phyloP scores from a whole-genome alignment of 1,284 basidiomycete species.

The Pseudozyma hubeiensis region DNA sequence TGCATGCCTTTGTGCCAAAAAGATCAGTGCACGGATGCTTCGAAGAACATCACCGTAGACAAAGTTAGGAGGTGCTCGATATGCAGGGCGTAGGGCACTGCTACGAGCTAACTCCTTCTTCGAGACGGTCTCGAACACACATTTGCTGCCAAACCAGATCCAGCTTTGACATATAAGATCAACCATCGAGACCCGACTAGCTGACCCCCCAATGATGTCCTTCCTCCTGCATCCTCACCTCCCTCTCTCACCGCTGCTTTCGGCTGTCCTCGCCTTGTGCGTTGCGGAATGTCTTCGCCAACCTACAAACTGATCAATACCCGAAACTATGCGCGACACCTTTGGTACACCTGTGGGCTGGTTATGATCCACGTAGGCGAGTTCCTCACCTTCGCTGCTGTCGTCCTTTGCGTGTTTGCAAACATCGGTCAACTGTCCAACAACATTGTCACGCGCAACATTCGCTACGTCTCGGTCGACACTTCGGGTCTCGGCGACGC shows the following conservation, averaged over 20 bases:
- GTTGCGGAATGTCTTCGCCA: conserved; percentile 8
- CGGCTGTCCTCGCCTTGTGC: neutral
- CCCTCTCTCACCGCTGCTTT: neutral
- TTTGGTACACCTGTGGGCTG: conserved; percentile 21
- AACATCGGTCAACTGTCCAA: conserved; percentile 64
- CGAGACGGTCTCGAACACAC: too few species aligned
- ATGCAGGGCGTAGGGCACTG: neutral
- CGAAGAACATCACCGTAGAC: neutral
- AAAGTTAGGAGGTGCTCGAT: neutral
- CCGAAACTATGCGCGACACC: conserved; percentile 12
- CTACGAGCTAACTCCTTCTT: too few species aligned
- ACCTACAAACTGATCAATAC: conserved; percentile 1
- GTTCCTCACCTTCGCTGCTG: conserved; percentile 64
- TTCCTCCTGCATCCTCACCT: neutral
- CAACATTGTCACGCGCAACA: conserved; percentile 66
- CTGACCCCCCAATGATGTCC: conserved; percentile 3
- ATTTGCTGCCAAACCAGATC: too few species aligned
- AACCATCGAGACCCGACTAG: too few species aligned
- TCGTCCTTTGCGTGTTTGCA: conserved; percentile 59
- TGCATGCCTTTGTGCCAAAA: too few species aligned
- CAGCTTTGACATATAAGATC: too few species aligned
- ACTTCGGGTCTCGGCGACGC: conserved; percentile 39
- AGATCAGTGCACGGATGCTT: too few species aligned
- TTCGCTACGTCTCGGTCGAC: conserved; percentile 53
- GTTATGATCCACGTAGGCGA: conserved; percentile 54